phyloP scores from a whole-genome alignment of 176 grass and related monocot genomes.

The Cenchrus purpureus region DNA sequence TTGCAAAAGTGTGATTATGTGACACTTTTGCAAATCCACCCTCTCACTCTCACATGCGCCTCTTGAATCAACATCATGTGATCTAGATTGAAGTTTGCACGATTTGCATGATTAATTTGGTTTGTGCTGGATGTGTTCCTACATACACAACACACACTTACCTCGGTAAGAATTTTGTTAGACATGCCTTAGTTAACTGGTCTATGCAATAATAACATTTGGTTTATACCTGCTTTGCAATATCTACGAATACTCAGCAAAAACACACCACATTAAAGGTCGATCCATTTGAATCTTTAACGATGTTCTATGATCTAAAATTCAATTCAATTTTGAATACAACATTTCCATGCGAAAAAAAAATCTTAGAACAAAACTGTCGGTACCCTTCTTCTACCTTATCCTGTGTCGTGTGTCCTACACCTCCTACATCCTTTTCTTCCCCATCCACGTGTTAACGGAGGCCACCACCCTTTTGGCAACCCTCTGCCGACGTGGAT shows the following conservation, averaged over 20 bases:
- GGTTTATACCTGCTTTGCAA: too few relatives aligned
- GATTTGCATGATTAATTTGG: too few relatives aligned
- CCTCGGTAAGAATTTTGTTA: not conserved
- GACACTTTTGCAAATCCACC: too few relatives aligned
- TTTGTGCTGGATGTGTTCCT: too few relatives aligned
- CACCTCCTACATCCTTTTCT: constrained; percentile 19
- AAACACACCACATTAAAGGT: not conserved
- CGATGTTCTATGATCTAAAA: not conserved
- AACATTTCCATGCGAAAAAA: constrained; percentile 27
- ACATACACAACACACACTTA: too few relatives aligned
- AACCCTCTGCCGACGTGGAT: constrained; percentile 24
- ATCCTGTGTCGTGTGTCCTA: constrained; percentile 40
- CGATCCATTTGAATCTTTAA: not conserved
- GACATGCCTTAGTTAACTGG: not conserved
- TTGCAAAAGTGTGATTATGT: too few relatives aligned
- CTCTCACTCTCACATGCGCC: too few relatives aligned
- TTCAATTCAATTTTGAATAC: constrained; percentile 28
- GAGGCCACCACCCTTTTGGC: constrained; percentile 24
- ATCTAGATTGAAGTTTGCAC: too few relatives aligned
- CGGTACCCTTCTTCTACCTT: not conserved
- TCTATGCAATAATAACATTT: too few relatives aligned
- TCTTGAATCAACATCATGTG: too few relatives aligned
- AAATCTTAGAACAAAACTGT: constrained; percentile 35
- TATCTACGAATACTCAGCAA: too few relatives aligned
- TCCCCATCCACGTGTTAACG: constrained; percentile 30